Percentiles rank a stretch among this genome's conserved stretches.
These are phyloP conservation scores for Globisporangium paroecandrum DNA, from an alignment of 352 stramenopile genomes.

Conservation along the genomic window DNA sequence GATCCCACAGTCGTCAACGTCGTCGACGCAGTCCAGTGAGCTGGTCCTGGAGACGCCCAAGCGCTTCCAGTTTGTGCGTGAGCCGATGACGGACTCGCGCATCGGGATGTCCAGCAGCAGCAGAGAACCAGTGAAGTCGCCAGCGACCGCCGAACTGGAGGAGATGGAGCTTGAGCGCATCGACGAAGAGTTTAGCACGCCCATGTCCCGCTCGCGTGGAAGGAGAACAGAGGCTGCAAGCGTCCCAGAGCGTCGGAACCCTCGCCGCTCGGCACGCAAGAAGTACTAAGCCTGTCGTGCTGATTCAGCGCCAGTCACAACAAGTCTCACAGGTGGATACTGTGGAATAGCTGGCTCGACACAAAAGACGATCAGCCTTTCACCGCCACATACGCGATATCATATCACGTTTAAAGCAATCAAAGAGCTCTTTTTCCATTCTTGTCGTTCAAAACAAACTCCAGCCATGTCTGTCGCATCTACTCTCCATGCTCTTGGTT, in stretches of 20 bases:
- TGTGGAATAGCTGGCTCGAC: neutral
- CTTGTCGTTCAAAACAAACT: neutral
- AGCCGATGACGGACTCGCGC: constrained; percentile 62
- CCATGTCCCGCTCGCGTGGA: constrained; percentile 42
- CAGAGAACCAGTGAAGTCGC: constrained; percentile 35
- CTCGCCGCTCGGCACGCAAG: constrained; percentile 56
- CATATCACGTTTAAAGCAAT: neutral
- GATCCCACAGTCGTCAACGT: constrained; percentile 29
- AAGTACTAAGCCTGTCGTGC: constrained; percentile 40
- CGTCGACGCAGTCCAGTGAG: constrained; percentile 24
- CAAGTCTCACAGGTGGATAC: neutral
- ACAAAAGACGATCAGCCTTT: no score
- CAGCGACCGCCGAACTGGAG: constrained; percentile 60
- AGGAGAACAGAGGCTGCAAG: constrained; percentile 61
- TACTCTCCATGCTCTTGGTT: constrained; percentile 17
- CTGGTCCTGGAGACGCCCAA: constrained; percentile 59
- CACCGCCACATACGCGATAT: neutral
- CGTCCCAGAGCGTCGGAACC: constrained; percentile 69
- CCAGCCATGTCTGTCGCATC: neutral
- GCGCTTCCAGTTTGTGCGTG: constrained; percentile 74
- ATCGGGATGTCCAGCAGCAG: constrained; percentile 24
- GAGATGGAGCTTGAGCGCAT: constrained; percentile 76
- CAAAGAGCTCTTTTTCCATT: constrained; percentile 2
- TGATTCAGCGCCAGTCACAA: neutral
- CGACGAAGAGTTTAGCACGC: constrained; percentile 82